Conservation (phyloP, 352 stramenopile species). For the Hyaloperonospora brassicae region DNA sequence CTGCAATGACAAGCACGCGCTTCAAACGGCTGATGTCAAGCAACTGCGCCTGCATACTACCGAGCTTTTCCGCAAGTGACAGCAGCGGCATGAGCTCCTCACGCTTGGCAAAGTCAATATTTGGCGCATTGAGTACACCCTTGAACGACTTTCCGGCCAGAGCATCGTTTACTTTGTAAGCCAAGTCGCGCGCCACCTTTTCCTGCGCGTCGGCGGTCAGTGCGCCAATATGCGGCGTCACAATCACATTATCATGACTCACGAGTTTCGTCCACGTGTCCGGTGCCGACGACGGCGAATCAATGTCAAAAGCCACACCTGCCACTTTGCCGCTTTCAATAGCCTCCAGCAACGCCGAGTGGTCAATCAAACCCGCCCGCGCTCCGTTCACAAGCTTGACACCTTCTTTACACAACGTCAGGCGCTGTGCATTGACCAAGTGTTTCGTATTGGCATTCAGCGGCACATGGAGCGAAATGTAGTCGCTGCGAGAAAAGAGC, state of each 20-base stretch:
- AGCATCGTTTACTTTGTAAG: slow-evolving; percentile 88
- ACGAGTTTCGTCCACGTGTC: slow-evolving; percentile 71
- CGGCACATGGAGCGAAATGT: slow-evolving; percentile 94
- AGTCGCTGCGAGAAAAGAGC: slow-evolving; percentile 89
- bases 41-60: slow-evolving; percentile 79
- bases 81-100: slow-evolving; percentile 80
- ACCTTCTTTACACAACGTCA: slow-evolving; percentile 87
- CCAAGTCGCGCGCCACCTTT: slow-evolving; percentile 85
- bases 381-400: slow-evolving; percentile 92
- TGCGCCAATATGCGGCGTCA: slow-evolving; percentile 92
- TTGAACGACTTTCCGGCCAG: slow-evolving; percentile 88
- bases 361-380: slow-evolving; percentile 90
- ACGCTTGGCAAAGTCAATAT: slow-evolving; percentile 81
- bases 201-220: slow-evolving; percentile 92
- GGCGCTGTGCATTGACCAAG: slow-evolving; percentile 75
- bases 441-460: slow-evolving; percentile 92
- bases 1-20: slow-evolving; percentile 66
- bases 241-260: slow-evolving; percentile 85
- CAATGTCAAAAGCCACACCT: slow-evolving; percentile 68
- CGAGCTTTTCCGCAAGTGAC: slow-evolving; percentile 88
- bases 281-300: slow-evolving; percentile 37
- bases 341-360: slow-evolving; percentile 81
- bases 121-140: slow-evolving; percentile 93
- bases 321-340: slow-evolving; percentile 77
- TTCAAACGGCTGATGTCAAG: slow-evolving; percentile 63